phyloP scores from a whole-genome alignment of 768 basidiomycete species.

The Trametes maxima region DNA sequence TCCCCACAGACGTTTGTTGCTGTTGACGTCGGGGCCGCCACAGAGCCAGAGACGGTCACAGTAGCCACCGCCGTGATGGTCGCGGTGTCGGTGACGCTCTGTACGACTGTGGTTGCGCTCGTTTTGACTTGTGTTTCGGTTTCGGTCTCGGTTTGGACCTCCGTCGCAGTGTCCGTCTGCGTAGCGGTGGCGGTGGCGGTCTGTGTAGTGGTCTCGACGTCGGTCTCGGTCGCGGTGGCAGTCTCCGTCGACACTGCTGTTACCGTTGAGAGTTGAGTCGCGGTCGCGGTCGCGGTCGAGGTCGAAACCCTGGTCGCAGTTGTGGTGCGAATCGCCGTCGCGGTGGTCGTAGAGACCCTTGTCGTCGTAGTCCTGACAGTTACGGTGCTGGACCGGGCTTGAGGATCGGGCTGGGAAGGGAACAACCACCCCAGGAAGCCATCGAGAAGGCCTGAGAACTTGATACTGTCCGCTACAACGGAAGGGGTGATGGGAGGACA shows the following conservation, averaged over 20 bases:
- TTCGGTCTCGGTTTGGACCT: not conserved
- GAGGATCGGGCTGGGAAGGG: not conserved
- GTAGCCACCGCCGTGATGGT: not conserved
- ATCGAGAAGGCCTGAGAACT: slow-evolving; percentile 14
- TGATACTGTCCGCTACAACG: not conserved
- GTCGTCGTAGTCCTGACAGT: slow-evolving; percentile 3
- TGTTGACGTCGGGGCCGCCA: slow-evolving; percentile 7
- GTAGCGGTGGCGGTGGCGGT: not conserved
- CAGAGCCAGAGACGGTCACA: not conserved
- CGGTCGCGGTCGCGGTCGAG: not conserved
- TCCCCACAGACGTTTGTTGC: slow-evolving; percentile 19
- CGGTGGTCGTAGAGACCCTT: not conserved
- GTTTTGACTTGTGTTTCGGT: slow-evolving; percentile 7
- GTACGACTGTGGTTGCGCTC: not conserved
- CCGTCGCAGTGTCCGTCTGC: not conserved
- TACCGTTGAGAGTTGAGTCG: slow-evolving; percentile 1
- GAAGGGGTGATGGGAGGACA: slow-evolving; percentile 1
- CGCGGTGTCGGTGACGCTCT: not conserved
- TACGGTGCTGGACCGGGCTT: not conserved
- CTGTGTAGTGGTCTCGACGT: slow-evolving; percentile 1
- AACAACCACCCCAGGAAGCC: slow-evolving; percentile 18
- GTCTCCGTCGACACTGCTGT: slow-evolving; percentile 6
- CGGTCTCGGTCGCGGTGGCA: slow-evolving; percentile 6
- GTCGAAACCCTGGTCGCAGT: not conserved
- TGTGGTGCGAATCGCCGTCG: not conserved